Conservation (phyloP, 805 yeast species). For the Saccharomycopsis schoenii region DNA sequence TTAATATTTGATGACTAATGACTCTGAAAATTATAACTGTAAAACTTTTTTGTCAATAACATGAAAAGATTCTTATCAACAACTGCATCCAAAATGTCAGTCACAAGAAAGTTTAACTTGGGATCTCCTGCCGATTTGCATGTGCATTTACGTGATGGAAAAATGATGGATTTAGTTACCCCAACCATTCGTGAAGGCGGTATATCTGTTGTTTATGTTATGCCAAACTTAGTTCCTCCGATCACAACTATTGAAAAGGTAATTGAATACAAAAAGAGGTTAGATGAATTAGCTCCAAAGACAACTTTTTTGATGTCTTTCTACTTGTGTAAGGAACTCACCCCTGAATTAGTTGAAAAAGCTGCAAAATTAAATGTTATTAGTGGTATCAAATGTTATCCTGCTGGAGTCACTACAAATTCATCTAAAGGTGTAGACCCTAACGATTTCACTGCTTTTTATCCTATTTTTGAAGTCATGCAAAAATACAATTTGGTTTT, state of each 20-base stretch:
- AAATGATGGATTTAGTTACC: slow-evolving; percentile 83
- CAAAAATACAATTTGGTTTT: slow-evolving; percentile 66
- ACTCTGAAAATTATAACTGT: background rate
- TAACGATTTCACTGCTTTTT: slow-evolving; percentile 79
- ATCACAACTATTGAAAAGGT: slow-evolving; percentile 68
- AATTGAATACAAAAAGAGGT: slow-evolving; percentile 50
- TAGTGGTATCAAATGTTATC: slow-evolving; percentile 91
- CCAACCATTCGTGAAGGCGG: slow-evolving; percentile 93
- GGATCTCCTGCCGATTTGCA: slow-evolving; percentile 87
- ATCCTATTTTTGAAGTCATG: slow-evolving; percentile 86
- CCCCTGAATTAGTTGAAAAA: slow-evolving; percentile 74
- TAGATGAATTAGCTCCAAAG: slow-evolving; percentile 61
- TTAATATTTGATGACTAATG: background rate
- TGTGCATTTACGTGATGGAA: slow-evolving; percentile 90
- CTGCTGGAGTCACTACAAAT: slow-evolving; percentile 99
- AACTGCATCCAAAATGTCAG: slow-evolving; percentile 1
- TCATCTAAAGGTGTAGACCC: slow-evolving; percentile 88
- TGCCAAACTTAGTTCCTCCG: slow-evolving; percentile 97
- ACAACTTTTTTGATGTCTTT: slow-evolving; percentile 90
- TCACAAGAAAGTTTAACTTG: slow-evolving; percentile 30
- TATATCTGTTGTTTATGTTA: slow-evolving; percentile 78
- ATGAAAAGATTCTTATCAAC: slow-evolving; percentile 2
- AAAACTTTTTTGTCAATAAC: background rate
- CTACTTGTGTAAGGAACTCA: slow-evolving; percentile 65
- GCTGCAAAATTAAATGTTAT: slow-evolving; percentile 66